These are phyloP conservation scores for Panicum miliaceum DNA, from an alignment of 176 grass and related monocot genomes.

Conservation along the genomic window DNA sequence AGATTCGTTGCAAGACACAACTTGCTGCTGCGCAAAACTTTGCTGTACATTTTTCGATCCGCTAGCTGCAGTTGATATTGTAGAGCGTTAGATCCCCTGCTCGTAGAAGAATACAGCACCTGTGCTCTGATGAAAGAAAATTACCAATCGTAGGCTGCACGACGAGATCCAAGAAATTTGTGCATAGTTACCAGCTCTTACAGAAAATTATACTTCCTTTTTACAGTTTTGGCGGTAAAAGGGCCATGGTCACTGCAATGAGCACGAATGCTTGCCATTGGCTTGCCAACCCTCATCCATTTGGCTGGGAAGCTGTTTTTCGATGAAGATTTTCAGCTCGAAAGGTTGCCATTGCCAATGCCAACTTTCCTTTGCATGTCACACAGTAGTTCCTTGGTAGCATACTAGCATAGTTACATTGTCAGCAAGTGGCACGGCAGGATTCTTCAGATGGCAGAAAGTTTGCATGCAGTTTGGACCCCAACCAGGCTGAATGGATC, in stretches of 20 bases:
- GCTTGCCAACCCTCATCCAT: too few species aligned
- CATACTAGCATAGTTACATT: neutral
- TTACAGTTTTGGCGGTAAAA: too few species aligned
- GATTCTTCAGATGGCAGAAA: neutral
- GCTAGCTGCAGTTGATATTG: neutral
- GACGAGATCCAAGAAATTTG: conserved; percentile 24
- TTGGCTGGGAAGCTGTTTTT: too few species aligned
- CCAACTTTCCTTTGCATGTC: too few species aligned
- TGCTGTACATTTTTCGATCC: neutral
- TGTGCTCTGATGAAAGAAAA: neutral
- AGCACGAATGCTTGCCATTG: neutral
- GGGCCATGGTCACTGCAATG: neutral
- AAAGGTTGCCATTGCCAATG: too few species aligned
- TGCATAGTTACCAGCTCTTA: neutral
- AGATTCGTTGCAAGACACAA: conserved; percentile 35
- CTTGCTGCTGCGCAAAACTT: too few species aligned
- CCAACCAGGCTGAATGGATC: neutral
- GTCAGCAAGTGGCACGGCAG: neutral
- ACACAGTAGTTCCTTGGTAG: too few species aligned
- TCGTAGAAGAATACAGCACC: neutral
- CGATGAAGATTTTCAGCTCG: too few species aligned
- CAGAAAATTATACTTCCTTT: neutral
- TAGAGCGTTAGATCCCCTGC: conserved; percentile 12
- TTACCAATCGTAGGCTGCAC: neutral
- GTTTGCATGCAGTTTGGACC: neutral